Evolutionary conservation across 352 stramenopile genomes (phyloP), one percentile per base, ranked within the genome.

Genomic region (Lagenidium giganteum): DNA sequence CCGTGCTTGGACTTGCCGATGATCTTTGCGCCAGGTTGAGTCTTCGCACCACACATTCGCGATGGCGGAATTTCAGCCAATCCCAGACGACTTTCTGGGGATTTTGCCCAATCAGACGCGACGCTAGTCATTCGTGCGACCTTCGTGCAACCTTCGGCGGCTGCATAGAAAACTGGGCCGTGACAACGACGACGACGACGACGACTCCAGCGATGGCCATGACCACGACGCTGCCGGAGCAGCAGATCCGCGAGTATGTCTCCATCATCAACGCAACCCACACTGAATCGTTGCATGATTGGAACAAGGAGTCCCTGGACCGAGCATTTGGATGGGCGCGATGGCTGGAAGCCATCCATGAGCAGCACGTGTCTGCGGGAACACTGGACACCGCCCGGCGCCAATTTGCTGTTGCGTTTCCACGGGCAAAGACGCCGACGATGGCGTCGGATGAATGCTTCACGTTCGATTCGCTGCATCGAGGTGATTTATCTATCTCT

Each of bases 71-170:
- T 33, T 42, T 29, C 39, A 65, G 22, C 18, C 8, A 14, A 33
- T 28, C 16, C 54, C 54, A 64, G 48, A 59, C 48, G 34, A 54
- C 41, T 21, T n/a, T 14, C 8, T 12, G 23, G n/a, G 17, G 3
- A 5, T 58, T 64, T 64, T 29, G 30, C 11, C 54, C 54, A 64
- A 64, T 63, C 42, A 54, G 16, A 54, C n/a, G 5, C 21, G 6
- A 38, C 6, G 17, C 2, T 38, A 42, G 4, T 1, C n/a, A 4
- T 36, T 57, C 43, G 17, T 41, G 31, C 47, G 16, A 67, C 58
- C 43, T 67, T 67, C 58, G 53, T 26, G 53, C 45, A 44, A 67
- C 58, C 43, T 58, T 30, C 11, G 38, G 21, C 11, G 36, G 34
- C 1, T 60, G 61, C 26, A 43, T 55, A 28, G 55, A 60, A 23